Evolutionary conservation across 164 flowering plant genomes (phyloP).

Genomic region (Stephania cephalantha): DNA sequence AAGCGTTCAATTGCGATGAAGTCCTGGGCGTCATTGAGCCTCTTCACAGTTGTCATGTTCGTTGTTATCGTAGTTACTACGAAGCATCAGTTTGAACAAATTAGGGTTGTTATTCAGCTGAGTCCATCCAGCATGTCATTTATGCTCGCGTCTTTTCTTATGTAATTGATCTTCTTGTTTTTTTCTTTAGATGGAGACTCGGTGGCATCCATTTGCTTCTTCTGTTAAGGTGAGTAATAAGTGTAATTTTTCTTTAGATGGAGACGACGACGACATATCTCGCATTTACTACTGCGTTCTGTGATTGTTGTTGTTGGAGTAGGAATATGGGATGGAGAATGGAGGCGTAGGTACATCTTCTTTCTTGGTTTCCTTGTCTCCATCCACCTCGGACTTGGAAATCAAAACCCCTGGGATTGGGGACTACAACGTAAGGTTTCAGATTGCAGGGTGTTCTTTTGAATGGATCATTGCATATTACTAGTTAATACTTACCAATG

Average conservation of each 20-base stretch:
- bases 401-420: slow-evolving; percentile 13
- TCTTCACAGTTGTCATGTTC: slow-evolving; percentile 16
- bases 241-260: too few relatives aligned
- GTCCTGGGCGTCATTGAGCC: slow-evolving; percentile 13
- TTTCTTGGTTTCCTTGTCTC: slow-evolving; percentile 12
- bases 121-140: neutral
- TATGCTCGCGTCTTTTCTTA: neutral
- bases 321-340: neutral
- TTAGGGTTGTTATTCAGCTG: slow-evolving; percentile 9
- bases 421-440: slow-evolving; percentile 15
- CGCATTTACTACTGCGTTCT: too few relatives aligned
- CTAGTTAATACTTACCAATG: neutral
- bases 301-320: neutral
- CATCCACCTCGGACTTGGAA: slow-evolving; percentile 15
- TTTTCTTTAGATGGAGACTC: slow-evolving; percentile 17
- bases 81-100: slow-evolving; percentile 18
- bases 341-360: neutral
- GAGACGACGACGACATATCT: too few relatives aligned
- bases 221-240: slow-evolving; percentile 5
- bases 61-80: slow-evolving; percentile 17
- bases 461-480: neutral
- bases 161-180: neutral
- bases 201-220: slow-evolving; percentile 17
- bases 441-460: neutral
- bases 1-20: slow-evolving; percentile 5